phyloP scores from a whole-genome alignment of 345 rosid species.

The Excoecaria agallocha region DNA sequence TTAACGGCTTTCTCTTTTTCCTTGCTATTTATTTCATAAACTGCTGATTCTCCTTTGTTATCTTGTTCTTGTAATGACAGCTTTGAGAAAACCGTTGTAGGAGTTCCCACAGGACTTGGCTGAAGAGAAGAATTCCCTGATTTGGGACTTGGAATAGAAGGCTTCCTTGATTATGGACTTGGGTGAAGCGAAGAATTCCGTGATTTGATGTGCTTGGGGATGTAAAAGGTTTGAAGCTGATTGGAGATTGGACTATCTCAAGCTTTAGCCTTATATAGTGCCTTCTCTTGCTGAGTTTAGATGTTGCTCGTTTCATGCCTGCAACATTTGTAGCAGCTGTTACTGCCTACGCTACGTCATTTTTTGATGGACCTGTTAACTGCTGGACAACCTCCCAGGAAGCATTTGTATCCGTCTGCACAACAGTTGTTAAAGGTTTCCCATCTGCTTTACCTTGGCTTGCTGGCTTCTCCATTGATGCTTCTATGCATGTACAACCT shows the following conservation, averaged over 20 bases:
- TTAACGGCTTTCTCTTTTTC: constrained; percentile 79
- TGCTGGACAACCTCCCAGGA: constrained; percentile 77
- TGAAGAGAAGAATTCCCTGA: constrained; percentile 39
- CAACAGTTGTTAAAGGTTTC: constrained; percentile 72
- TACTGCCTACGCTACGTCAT: constrained; percentile 32
- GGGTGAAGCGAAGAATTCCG: too few species aligned
- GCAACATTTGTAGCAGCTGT: constrained; percentile 31
- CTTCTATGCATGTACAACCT: constrained; percentile 16
- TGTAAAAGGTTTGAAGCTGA: constrained; percentile 44
- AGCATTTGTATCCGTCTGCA: constrained; percentile 64
- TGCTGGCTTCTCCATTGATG: constrained; percentile 45
- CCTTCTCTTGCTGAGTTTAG: constrained; percentile 74
- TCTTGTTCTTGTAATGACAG: constrained; percentile 46
- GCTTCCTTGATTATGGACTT: too few species aligned
- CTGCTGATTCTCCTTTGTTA: constrained; percentile 31
- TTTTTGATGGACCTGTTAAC: constrained; percentile 62
- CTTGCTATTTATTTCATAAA: constrained; percentile 40
- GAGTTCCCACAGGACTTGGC: constrained; percentile 53
- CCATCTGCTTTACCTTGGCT: constrained; percentile 40
- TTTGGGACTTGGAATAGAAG: too few species aligned
- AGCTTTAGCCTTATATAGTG: constrained; percentile 60
- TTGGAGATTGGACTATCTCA: constrained; percentile 63
- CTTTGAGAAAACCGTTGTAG: constrained; percentile 59
- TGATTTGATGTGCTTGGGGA: constrained; percentile 48
- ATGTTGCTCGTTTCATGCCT: constrained; percentile 45